These are phyloP conservation scores for Rhizopus delemar DNA, from an alignment of 371 early-diverging fungal species.

Conservation along the genomic window DNA sequence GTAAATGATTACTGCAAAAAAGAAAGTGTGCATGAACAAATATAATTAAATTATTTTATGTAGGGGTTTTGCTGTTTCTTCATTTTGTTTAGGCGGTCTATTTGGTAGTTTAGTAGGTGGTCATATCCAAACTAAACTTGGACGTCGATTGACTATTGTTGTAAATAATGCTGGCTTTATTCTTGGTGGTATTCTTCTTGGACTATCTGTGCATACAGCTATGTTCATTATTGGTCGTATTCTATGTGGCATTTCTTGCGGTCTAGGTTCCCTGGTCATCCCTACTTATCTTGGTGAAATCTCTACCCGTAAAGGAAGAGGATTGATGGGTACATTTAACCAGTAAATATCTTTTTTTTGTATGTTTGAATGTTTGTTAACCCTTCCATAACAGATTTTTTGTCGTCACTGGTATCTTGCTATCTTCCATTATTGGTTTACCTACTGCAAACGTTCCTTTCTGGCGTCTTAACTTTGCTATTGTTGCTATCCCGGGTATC, in stretches of 20 bases:
- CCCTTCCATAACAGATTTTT: conserved; percentile 13
- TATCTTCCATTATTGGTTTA: conserved; percentile 67
- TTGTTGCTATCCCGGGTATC: conserved; percentile 69
- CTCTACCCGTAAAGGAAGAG: conserved; percentile 69
- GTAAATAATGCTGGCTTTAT: conserved; percentile 64
- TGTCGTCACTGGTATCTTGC: conserved; percentile 73
- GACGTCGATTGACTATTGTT: conserved; percentile 66
- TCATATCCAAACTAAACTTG: conserved; percentile 54
- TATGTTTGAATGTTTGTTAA: not conserved
- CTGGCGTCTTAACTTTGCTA: conserved; percentile 68
- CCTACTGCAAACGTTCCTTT: conserved; percentile 62
- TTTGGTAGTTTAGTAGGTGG: conserved; percentile 69
- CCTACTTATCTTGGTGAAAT: conserved; percentile 85
- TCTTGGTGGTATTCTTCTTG: conserved; percentile 64
- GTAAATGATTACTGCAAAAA: conserved; percentile 7
- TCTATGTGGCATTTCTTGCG: conserved; percentile 79
- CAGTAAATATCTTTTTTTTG: conserved; percentile 44
- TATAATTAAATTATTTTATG: not conserved
- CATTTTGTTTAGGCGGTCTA: conserved; percentile 72
- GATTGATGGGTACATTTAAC: conserved; percentile 70
- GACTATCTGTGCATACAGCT: conserved; percentile 54
- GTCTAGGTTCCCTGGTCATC: conserved; percentile 76
- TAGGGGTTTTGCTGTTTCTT: conserved; percentile 58
- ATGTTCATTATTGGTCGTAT: conserved; percentile 80
- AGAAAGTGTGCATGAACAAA: not conserved